phyloP scores from a whole-genome alignment of 148 eudicot genomes.

The Rhododendron ferrugineum region DNA sequence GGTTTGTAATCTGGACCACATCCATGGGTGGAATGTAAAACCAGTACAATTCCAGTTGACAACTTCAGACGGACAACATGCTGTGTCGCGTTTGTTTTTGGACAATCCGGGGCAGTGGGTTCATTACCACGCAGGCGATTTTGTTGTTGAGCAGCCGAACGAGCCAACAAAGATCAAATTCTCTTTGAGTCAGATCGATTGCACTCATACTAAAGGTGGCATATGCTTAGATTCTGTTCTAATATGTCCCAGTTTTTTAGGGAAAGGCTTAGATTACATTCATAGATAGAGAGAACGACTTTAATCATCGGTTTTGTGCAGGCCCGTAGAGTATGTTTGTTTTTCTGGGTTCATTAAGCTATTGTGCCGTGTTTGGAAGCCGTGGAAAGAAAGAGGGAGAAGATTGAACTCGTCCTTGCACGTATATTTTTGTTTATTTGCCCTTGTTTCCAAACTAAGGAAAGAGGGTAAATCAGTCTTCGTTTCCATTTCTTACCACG shows the following conservation, averaged over 20 bases:
- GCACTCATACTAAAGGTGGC: conserved; percentile 88
- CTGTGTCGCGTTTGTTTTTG: conserved; percentile 36
- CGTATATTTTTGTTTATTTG: neutral
- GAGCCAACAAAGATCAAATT: conserved; percentile 51
- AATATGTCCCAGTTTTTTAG: conserved; percentile 47
- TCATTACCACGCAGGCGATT: conserved; percentile 66
- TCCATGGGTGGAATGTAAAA: conserved; percentile 75
- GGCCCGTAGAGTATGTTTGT: neutral
- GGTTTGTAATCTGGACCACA: conserved; percentile 41
- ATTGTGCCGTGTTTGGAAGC: neutral
- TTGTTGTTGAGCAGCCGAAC: conserved; percentile 41
- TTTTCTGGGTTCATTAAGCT: neutral
- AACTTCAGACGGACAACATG: conserved; percentile 64
- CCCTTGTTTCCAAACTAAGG: neutral
- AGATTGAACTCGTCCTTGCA: neutral
- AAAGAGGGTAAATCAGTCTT: neutral
- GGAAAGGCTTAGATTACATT: conserved; percentile 21
- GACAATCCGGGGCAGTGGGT: conserved; percentile 60
- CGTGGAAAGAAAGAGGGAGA: neutral
- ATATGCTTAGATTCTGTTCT: conserved; percentile 72
- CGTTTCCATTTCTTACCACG: neutral
- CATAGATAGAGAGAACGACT: conserved; percentile 11
- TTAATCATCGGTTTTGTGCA: neutral
- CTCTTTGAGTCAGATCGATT: conserved; percentile 79
- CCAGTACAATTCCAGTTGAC: conserved; percentile 60